Evolutionary conservation across 2,329 filamentous ascomycete genomes (phyloP).

Genomic region (Penicillium sp.): DNA sequence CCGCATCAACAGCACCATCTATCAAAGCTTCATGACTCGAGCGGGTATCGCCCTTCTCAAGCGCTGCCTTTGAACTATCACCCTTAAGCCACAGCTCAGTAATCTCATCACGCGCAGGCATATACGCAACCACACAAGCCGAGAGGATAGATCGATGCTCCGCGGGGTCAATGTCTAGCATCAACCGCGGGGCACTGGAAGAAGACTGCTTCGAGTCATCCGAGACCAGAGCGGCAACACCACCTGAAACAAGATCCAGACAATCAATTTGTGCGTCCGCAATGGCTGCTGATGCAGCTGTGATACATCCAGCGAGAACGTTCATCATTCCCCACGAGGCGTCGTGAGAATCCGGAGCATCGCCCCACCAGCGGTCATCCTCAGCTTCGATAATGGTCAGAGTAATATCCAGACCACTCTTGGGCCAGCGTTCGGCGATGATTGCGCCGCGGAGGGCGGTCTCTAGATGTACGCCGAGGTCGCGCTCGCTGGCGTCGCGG

Average conservation of each 20-base stretch:
- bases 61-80: constrained; percentile 46
- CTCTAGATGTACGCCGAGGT: constrained; percentile 87
- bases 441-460: constrained; percentile 85
- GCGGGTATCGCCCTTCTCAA: constrained; percentile 37
- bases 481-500: constrained; percentile 80
- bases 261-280: constrained; percentile 95
- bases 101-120: constrained; percentile 83
- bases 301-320: constrained; percentile 87
- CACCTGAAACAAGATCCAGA: constrained; percentile 84
- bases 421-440: constrained; percentile 95
- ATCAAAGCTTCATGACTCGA: constrained; percentile 55
- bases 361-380: constrained; percentile 71
- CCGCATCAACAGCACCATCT: constrained; percentile 65
- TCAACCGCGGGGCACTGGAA: constrained; percentile 34
- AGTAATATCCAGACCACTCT: constrained; percentile 93
- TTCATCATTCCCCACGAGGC: constrained; percentile 88
- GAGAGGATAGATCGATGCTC: constrained; percentile 78
- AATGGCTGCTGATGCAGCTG: constrained; percentile 87
- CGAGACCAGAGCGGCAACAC: constrained; percentile 79
- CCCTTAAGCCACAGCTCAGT: constrained; percentile 96
- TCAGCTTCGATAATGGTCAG: constrained; percentile 93
- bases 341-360: constrained; percentile 51
- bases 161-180: constrained; percentile 79
- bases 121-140: constrained; percentile 86
- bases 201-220: constrained; percentile 27